Conservation (phyloP, 2,329 filamentous ascomycete species). For the Trichoderma semiorbis region DNA sequence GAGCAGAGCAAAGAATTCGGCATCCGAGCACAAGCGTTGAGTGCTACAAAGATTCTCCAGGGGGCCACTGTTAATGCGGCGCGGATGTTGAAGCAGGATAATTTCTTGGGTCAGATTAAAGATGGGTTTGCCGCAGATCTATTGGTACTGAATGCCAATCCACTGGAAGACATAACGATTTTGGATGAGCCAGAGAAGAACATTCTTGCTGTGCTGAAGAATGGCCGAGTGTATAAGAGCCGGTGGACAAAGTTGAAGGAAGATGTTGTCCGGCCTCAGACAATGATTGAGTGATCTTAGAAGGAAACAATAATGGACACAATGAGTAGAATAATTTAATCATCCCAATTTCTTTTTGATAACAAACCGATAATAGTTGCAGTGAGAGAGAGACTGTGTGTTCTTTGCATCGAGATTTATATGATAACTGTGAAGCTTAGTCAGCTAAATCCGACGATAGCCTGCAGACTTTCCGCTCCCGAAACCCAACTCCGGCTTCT, state of each 20-base stretch:
- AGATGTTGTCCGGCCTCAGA: neutral
- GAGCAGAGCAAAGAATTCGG: slow-evolving; percentile 35
- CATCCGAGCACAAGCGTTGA: slow-evolving; percentile 27
- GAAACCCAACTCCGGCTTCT: neutral
- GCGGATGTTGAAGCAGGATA: slow-evolving; percentile 44
- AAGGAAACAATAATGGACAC: neutral
- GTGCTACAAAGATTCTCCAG: slow-evolving; percentile 26
- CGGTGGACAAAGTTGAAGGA: slow-evolving; percentile 26
- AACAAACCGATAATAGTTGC: neutral
- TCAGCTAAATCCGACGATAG: neutral
- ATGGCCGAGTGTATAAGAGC: slow-evolving; percentile 41
- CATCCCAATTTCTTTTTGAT: neutral
- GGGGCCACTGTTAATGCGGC: slow-evolving; percentile 47
- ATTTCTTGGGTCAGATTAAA: slow-evolving; percentile 48
- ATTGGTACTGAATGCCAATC: slow-evolving; percentile 49
- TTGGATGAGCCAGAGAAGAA: slow-evolving; percentile 46
- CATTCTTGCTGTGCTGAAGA: slow-evolving; percentile 52
- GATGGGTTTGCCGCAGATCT: slow-evolving; percentile 52
- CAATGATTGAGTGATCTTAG: neutral
- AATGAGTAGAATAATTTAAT: neutral
- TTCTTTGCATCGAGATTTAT: neutral
- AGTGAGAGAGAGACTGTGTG: neutral
- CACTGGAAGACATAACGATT: slow-evolving; percentile 52
- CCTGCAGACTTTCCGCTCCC: neutral
- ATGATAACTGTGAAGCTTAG: neutral